Evolutionary conservation across 1,284 basidiomycete species (phyloP), one percentile per base, ranked within the genome.

Genomic region (Trametes versicolor): DNA sequence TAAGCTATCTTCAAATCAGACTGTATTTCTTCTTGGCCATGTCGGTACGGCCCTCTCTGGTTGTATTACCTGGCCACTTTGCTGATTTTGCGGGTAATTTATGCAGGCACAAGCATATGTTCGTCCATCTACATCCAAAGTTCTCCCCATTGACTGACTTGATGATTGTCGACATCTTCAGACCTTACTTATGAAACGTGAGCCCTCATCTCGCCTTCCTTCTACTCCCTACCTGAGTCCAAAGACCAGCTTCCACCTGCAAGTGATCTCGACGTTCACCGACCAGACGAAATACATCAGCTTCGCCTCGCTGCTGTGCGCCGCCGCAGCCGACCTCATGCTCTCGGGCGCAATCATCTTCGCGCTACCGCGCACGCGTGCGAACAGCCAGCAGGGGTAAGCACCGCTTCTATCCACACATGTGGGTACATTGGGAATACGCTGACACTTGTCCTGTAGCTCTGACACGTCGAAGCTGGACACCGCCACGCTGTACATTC

Each of bases 321-420:
- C 41, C 7, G 39, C 54, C 3, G 27, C 25, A 4, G 54, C 54
- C 27, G 54, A 56, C 54, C 21, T 45, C 27, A 3, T 56, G n/a
- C 41, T 56, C 29, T 47, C 54, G 10, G 41, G 54, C 25, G 54
- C 54, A 19, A 56, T 56, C 25, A 56, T 56, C 2, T 25, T 36
- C 9, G 39, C 54, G 8, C 54, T 56, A 9, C 54, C 36, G 27
- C 54, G 23, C 13, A 32, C 54, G 9, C 54, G 19, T 9, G 27
- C 37, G 37, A 32, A 51, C 4, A 19, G 23, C 52, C 36, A 41
- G 52, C 49, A 29, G 12, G 25, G 39, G 36, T 25, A 5, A 23
- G 36, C 6, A 10, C 2, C 34, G 13, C 21, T 41, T 13, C 12
- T 6, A 9, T 23, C 15, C 45, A 23, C 3, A n/a, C n/a, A 19